Base-by-base conservation (phyloP, 2,329 filamentous ascomycete genomes). In the Fusarium sterilihyphosum region DNA sequence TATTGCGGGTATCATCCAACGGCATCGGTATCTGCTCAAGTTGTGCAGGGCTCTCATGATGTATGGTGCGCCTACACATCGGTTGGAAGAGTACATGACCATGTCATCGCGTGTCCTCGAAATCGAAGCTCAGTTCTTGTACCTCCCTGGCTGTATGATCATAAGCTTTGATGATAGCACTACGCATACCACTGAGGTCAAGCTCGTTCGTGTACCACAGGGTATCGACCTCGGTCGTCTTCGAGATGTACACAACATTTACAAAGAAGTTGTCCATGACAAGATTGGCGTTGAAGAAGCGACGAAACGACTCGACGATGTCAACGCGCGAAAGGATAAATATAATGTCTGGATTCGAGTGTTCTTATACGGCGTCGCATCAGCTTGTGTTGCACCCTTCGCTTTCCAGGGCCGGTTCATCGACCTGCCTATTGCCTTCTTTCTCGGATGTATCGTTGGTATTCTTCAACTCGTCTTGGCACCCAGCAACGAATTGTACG, bases 131-230 rank as follows among this genome's bases (percentile, higher is more conserved):
- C 94, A 97, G 78, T 98, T 96, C 77, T 85, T 98, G 29, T 98
- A 98, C 80, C 90, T 98, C 37, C 95, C 95, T 0, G 94, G 94
- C 0, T 97, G 94, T 79, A 98, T 98, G 95, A 93, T 98, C 65
- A 93, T 98, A 79, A 96, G 94, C 9, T 98, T 98, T 79, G 95
- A 93, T 78, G 93, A 96, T 71, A 86, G 84, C 73, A 83, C 84
- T 2, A 94, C 92, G 0, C 92, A 95, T 78, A 95, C 93, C 0
- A 92, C 92, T n/a, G 92, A 94, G 79, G 92, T 95, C 71, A 93
- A 94, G 83, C 87, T 95, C 38, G 91, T 95, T 12, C 89, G 91
- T 8, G 88, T 90, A 0, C 83, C 84, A 0, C 92, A 94, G 77
- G 92, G 92, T 4, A 87, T 95, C 16, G 91, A 95, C 79, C 86